phyloP scores from a whole-genome alignment of 176 grass and related monocot genomes.

The Paspalum notatum region DNA sequence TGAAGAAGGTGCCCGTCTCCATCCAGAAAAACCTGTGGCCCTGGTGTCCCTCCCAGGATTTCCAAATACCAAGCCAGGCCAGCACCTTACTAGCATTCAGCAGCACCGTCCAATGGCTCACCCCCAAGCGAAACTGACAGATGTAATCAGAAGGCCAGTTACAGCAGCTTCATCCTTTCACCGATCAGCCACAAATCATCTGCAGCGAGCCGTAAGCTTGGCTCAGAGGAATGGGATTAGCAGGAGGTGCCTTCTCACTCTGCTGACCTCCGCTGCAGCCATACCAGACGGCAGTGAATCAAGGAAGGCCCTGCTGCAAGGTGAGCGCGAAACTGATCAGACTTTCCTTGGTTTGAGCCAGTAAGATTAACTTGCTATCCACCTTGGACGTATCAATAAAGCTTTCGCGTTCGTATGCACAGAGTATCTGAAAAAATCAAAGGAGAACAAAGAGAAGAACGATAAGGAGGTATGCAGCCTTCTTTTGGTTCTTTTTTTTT shows the following conservation, averaged over 20 bases:
- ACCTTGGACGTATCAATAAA: neutral
- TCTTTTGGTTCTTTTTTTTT: neutral
- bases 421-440: slow-evolving; percentile 84
- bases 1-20: neutral
- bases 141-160: slow-evolving; percentile 33
- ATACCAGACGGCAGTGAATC: slow-evolving; percentile 66
- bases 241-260: slow-evolving; percentile 64
- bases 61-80: slow-evolving; percentile 19
- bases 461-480: slow-evolving; percentile 68
- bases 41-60: slow-evolving; percentile 22
- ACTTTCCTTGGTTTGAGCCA: neutral
- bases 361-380: neutral
- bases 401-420: neutral
- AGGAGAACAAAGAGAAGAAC: slow-evolving; percentile 87
- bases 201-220: slow-evolving; percentile 27
- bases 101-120: slow-evolving; percentile 6
- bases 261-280: slow-evolving; percentile 57
- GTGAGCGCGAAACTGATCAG: slow-evolving; percentile 15
- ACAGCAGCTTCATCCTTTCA: slow-evolving; percentile 42
- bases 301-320: slow-evolving; percentile 78
- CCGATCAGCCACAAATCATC: slow-evolving; percentile 36
- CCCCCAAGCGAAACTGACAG: slow-evolving; percentile 31
- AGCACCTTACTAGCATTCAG: neutral
- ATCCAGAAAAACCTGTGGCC: slow-evolving; percentile 43
- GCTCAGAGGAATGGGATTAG: slow-evolving; percentile 51